Base-by-base conservation (phyloP, 495 filamentous ascomycete genomes). In the Penicillium soppii region DNA sequence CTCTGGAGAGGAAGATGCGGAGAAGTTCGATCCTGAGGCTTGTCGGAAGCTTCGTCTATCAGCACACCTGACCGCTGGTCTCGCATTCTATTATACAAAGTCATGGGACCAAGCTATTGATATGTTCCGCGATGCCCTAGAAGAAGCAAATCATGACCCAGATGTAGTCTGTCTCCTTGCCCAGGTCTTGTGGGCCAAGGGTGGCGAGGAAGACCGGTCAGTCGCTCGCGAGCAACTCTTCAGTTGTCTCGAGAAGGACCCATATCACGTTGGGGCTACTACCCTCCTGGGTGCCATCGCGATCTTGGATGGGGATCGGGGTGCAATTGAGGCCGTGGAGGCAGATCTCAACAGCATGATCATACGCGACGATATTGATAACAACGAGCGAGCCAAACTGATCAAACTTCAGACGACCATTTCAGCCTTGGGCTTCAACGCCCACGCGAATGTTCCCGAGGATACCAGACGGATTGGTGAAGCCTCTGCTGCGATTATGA, bases 171-270 rank as follows among this genome's bases (percentile, higher is more conserved):
- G 91, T 61, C 77, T 96, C 13, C 77, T 97, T 7, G 86, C 91
- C 2, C 88, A 97, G 62, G 85, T 97, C 3, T 78, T 97, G 5
- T 98, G 92, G 91, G 91, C 90, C 3, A 92, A 88, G 61, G 92
- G 89, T 20, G 84, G 83, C 1, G 82, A 87, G 7, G 82, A 87
- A 10, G 87, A 91, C 41, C 78, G 84, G 33, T 79, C 78, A 35
- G 81, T 90, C 47, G 90, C 92, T 10, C 79, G 89, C 5, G 83
- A 95, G 41, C 81, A 94, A 50, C 69, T 97, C 17, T 90, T 95
- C 57, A 83, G 84, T 12, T 79, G 86, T 43, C 83, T 95, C 13
- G 87, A 91, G 59, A 76, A 61, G 17, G 68, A 87, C 44, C 82
- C 87, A 0, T 80, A 82, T 4, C 92, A 97, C 58, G 75, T 94